Base-by-base conservation (phyloP, 1,284 basidiomycete species). In the Kwoniella shivajii region DNA sequence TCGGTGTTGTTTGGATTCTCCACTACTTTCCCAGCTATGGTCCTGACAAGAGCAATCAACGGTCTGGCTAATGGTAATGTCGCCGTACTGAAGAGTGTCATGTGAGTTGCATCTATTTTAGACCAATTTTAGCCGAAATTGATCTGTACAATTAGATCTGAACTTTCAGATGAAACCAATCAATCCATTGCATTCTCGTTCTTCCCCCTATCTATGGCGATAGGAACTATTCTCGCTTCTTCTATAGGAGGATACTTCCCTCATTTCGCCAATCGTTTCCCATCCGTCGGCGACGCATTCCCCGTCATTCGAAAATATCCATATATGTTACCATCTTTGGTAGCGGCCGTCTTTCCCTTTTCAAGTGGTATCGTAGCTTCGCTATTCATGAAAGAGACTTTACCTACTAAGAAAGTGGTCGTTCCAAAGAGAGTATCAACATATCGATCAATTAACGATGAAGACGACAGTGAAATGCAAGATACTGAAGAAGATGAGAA, bases 51-150 rank as follows among this genome's bases (percentile, higher is more conserved):
- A 16, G 59, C 61, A 26, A 57, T 74, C 43, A 71, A 68, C 39
- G 72, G 72, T 14, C 45, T 71, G 13, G 64, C 65, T 39, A 74
- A 74, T 36, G 72, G 71, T 24, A 74, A 74, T 47, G 62, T 74
- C 10, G 72, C 67, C 1, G 68, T 74, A 7, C 56, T 74, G 36
- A 74, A 74, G 51, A 64, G 65, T 45, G 65, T 68, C 18, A 65
- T 74, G 63, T 70, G 43, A 65, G 63, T 60, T 38, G 33, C 20
- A 6, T 4, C 6, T n/a, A 27, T 20, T 3, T 13, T 36, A 20
- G 27, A 4, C 37, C 33, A n/a, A 9, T 36, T 36, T n/a, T 10
- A 36, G 26, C 6, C 7, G 13, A 16, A 18, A 18, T 38, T 30
- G 26, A 27, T 27, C 34, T 29, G 20, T 20, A 16, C 20, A 39